Evolutionary conservation across 2,329 filamentous ascomycete species (phyloP).

Genomic region (Fusarium nurragi): DNA sequence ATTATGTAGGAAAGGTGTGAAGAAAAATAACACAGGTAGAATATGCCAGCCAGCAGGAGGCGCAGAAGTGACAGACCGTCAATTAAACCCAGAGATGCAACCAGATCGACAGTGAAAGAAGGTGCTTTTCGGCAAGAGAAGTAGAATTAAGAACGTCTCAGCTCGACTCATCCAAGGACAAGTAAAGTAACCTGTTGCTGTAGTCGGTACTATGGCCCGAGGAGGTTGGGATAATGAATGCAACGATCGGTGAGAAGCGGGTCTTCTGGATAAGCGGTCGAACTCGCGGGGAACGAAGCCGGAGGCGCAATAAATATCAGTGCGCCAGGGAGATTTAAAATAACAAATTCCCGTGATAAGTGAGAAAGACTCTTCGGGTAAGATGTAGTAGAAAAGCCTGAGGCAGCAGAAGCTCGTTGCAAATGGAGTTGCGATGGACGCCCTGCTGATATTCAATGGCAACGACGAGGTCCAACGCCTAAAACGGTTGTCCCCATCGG

Average conservation of each 20-base stretch:
- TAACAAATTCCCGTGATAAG: slow-evolving; percentile 19
- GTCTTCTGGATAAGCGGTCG: slow-evolving; percentile 40
- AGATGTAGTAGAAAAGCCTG: slow-evolving; percentile 33
- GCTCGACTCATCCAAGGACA: slow-evolving; percentile 26
- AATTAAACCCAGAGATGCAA: slow-evolving; percentile 24
- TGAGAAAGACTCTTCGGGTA: slow-evolving; percentile 3
- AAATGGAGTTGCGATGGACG: slow-evolving; percentile 37
- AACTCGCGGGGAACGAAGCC: slow-evolving; percentile 34
- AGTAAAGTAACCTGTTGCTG: slow-evolving; percentile 24
- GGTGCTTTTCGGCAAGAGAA: slow-evolving; percentile 21
- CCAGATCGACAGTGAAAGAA: slow-evolving; percentile 32
- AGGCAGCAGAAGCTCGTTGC: slow-evolving; percentile 26
- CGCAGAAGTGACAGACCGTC: slow-evolving; percentile 28
- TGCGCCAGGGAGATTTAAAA: slow-evolving; percentile 11
- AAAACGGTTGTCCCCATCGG: slow-evolving; percentile 35
- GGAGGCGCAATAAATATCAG: slow-evolving; percentile 26
- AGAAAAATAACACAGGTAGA: slow-evolving; percentile 20
- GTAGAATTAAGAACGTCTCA: slow-evolving; percentile 26
- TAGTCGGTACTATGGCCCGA: slow-evolving; percentile 32
- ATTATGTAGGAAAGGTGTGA: slow-evolving; percentile 26
- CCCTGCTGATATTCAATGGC: slow-evolving; percentile 43
- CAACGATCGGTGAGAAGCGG: slow-evolving; percentile 43
- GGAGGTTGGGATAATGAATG: slow-evolving; percentile 41
- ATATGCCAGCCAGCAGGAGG: slow-evolving; percentile 26
- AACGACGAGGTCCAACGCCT: slow-evolving; percentile 30